Evolutionary conservation across 768 basidiomycete genomes (phyloP), one percentile per base, ranked within the genome.

Genomic region (Paxillus ammoniavirescens): DNA sequence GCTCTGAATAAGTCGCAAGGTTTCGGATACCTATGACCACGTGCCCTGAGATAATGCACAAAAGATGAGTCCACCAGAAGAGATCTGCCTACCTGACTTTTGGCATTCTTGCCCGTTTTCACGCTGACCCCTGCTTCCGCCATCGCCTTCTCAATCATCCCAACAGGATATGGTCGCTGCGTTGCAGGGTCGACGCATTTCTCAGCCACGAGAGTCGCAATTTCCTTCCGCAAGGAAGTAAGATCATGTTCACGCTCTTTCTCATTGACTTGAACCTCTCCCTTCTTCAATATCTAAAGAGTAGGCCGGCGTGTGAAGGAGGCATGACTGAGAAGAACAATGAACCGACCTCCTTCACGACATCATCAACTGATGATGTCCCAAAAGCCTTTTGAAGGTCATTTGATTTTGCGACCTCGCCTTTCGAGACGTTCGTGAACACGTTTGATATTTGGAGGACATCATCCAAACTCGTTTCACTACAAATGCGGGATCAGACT

Each of bases 91-190:
- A 90, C 92, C 82, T 99, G 97, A 47, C 88, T 90, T 74, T 99
- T 99, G 5, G 94, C 95, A 18, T 82, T 88, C 76, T 98, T 98
- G 58, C 86, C 85, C 42, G 80, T 80, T 62, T 91, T 89, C 26
- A 96, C 88, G 60, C 92, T 96, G 72, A 89, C 95, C 1, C 95
- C 95, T 8, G 91, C 88, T 67, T 98, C 95, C 8, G 83, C 74
- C 96, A 99, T 96, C 0, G 94, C 94, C 72, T 97, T 98, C 67
- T 99, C 97, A 58, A 99, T 92, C 77, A 98, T 92, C 15, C 91
- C 87, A 31, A 96, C 92, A 5, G 93, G 87, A 67, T 98, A 94
- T 5, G 95, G 93, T 9, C 84, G 76, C 66, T 92, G 87, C 1
- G 93, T 96, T 4, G 79, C 73, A 1, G 97, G 97, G 64, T 98